Percentiles rank a stretch among this genome's conserved stretches.
Evolutionary conservation across 352 stramenopile genomes (phyloP).

Genomic region (Phytophthora pini): DNA sequence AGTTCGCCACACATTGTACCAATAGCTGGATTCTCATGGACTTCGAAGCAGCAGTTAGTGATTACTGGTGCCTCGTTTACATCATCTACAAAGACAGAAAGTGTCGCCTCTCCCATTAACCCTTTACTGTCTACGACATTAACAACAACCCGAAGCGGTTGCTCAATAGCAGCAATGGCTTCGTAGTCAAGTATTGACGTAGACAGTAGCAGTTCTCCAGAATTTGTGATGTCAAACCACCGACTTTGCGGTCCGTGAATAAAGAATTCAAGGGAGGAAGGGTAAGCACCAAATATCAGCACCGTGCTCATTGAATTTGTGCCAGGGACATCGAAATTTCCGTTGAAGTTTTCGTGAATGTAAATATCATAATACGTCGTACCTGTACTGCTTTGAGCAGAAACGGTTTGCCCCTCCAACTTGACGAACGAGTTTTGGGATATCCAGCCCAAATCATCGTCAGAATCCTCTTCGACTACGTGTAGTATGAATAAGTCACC

Average conservation of each 20-base stretch:
- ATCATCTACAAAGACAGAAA: slow-evolving; percentile 57
- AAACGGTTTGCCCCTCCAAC: slow-evolving; percentile 8
- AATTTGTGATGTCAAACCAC: slow-evolving; percentile 30
- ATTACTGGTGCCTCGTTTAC: slow-evolving; percentile 56
- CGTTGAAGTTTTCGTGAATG: slow-evolving; percentile 8
- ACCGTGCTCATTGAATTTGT: neutral
- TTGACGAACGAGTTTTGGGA: slow-evolving; percentile 17
- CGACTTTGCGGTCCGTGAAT: slow-evolving; percentile 30
- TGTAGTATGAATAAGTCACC: slow-evolving; percentile 22
- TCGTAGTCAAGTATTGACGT: slow-evolving; percentile 49
- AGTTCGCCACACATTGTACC: slow-evolving; percentile 53
- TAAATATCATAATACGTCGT: slow-evolving; percentile 34
- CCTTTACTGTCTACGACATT: slow-evolving; percentile 45
- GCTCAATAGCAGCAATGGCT: slow-evolving; percentile 17
- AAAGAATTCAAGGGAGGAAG: slow-evolving; percentile 28
- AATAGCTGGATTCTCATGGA: slow-evolving; percentile 51
- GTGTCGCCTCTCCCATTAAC: slow-evolving; percentile 39
- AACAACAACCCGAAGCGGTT: slow-evolving; percentile 37
- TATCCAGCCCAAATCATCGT: slow-evolving; percentile 20
- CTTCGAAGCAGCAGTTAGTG: slow-evolving; percentile 39
- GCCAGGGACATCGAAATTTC: slow-evolving; percentile 16
- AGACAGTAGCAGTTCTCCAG: slow-evolving; percentile 33
- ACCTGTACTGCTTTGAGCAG: slow-evolving; percentile 40
- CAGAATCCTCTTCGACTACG: slow-evolving; percentile 15
- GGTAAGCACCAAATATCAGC: slow-evolving; percentile 37